phyloP scores from a whole-genome alignment of 2,329 filamentous ascomycete genomes.

The Zasmidium cellare region DNA sequence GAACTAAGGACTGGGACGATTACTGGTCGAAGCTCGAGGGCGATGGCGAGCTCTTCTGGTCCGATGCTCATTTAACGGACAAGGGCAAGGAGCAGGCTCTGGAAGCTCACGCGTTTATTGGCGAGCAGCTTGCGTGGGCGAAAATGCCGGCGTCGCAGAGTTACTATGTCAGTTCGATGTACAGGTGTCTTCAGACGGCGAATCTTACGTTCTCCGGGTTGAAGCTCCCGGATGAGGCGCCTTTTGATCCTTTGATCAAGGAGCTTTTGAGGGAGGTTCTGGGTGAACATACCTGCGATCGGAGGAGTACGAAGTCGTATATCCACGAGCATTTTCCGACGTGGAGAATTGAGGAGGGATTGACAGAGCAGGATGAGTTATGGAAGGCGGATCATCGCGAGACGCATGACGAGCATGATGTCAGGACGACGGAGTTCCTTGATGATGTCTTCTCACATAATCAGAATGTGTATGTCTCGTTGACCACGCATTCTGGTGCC shows the following conservation, averaged over 20 bases:
- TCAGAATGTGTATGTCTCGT: constrained; percentile 49
- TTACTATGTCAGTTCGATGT: constrained; percentile 66
- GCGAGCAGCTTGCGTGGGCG: constrained; percentile 51
- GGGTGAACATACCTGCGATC: constrained; percentile 68
- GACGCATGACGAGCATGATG: constrained; percentile 23
- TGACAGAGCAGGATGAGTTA: constrained; percentile 59
- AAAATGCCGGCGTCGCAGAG: constrained; percentile 62
- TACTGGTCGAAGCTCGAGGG: constrained; percentile 67
- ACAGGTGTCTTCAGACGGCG: constrained; percentile 63
- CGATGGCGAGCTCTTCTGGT: constrained; percentile 63
- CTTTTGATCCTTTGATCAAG: constrained; percentile 62
- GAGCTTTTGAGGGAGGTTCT: constrained; percentile 65
- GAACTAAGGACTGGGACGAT: constrained; percentile 66
- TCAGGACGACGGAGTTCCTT: constrained; percentile 39
- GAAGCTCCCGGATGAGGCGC: constrained; percentile 49
- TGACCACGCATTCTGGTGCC: constrained; percentile 61
- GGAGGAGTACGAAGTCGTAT: constrained; percentile 55
- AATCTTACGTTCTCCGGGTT: constrained; percentile 61
- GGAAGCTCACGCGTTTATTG: constrained; percentile 62
- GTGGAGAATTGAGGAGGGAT: constrained; percentile 61
- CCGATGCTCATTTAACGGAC: constrained; percentile 62
- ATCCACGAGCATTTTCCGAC: constrained; percentile 55
- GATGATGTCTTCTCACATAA: constrained; percentile 56
- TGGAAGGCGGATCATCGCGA: constrained; percentile 38
- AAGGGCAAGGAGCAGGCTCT: constrained; percentile 59